phyloP scores from a whole-genome alignment of 768 basidiomycete species.

The Podaxis sp. region DNA sequence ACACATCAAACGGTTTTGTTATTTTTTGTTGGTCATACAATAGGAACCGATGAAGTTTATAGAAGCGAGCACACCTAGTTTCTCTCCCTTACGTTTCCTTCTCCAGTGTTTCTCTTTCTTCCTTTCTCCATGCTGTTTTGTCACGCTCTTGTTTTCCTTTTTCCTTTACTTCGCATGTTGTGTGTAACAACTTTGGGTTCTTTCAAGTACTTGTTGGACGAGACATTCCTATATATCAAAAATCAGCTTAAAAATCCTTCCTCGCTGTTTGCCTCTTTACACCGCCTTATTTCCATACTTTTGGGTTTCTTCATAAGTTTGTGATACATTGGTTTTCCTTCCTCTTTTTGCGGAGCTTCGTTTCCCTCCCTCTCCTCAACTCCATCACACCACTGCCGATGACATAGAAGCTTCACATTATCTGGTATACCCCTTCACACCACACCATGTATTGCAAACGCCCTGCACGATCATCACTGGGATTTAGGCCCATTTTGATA shows the following conservation, averaged over 20 bases:
- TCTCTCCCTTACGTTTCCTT: neutral
- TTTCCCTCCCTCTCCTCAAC: neutral
- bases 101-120: neutral
- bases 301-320: neutral
- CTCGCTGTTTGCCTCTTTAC: neutral
- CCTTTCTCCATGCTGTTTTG: neutral
- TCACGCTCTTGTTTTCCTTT: slow-evolving; percentile 3
- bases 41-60: slow-evolving; percentile 15
- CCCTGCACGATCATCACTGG: neutral
- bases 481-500: neutral
- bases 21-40: slow-evolving; percentile 15
- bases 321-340: neutral
- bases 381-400: neutral
- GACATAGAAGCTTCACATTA: neutral
- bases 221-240: slow-evolving; percentile 8
- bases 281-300: neutral
- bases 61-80: slow-evolving; percentile 11
- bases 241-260: neutral
- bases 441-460: neutral
- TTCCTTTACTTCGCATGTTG: slow-evolving; percentile 12
- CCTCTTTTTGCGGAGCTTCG: neutral
- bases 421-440: neutral
- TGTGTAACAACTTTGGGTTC: slow-evolving; percentile 13
- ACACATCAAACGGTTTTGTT: slow-evolving; percentile 13
- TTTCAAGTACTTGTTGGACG: slow-evolving; percentile 16